These are phyloP conservation scores for Fusarium hostae DNA, from an alignment of 2,329 filamentous ascomycete species.

Conservation along the genomic window DNA sequence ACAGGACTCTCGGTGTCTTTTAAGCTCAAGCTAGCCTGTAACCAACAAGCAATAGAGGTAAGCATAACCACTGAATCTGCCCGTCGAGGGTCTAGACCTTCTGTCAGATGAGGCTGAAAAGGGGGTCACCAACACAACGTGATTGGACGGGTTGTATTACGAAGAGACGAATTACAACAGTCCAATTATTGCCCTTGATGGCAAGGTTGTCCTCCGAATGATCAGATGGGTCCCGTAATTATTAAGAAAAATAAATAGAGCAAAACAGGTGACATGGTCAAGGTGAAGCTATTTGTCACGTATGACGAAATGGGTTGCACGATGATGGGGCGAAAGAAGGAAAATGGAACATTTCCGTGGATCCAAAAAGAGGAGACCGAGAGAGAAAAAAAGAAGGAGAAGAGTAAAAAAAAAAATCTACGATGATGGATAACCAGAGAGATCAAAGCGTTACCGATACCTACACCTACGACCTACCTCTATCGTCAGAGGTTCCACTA, in stretches of 20 bases:
- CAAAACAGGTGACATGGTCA: slow-evolving; percentile 1
- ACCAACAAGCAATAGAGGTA: slow-evolving; percentile 16
- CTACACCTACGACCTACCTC: background rate
- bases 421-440: background rate
- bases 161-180: slow-evolving; percentile 6
- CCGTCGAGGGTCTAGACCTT: slow-evolving; percentile 26
- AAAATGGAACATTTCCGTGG: slow-evolving; percentile 33
- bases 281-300: slow-evolving; percentile 39
- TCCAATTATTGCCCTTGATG: slow-evolving; percentile 9
- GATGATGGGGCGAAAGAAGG: slow-evolving; percentile 18
- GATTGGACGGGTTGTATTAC: slow-evolving; percentile 16
- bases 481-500: slow-evolving; percentile 31
- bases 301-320: slow-evolving; percentile 28
- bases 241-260: background rate
- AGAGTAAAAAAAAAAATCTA: background rate
- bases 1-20: slow-evolving; percentile 13
- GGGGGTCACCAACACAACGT: slow-evolving; percentile 25
- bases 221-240: background rate
- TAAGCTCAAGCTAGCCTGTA: slow-evolving; percentile 23
- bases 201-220: background rate
- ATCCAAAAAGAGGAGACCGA: background rate
- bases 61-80: slow-evolving; percentile 21
- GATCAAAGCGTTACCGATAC: slow-evolving; percentile 25
- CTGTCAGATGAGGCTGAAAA: slow-evolving; percentile 40
- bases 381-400: background rate